Base-by-base conservation (phyloP, 441 rosid genomes). In the Biscutella laevigata region DNA sequence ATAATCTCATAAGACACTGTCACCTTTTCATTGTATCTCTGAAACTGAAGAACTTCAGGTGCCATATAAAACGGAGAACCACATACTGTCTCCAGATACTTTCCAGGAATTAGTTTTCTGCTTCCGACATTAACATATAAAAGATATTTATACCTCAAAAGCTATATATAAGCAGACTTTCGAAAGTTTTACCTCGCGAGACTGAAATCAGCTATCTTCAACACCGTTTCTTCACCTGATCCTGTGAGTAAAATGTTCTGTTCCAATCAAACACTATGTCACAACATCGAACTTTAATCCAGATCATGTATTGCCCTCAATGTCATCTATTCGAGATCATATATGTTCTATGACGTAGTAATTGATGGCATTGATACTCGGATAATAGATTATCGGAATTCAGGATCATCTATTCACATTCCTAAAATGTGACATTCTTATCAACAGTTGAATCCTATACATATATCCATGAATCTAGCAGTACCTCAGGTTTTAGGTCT, bases 31-130 rank as follows among this genome's bases (percentile, higher is more conserved):
- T 84, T 74, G 52, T 79, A 84, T 33, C 60, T 64, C 30, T 75
- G 82, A 64, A 82, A 85, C 59, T 74, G 79, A 57, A 85, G 85
- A 73, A 82, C 81, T 61, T 82, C 83, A 37, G 87, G 87, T 45
- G 89, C 87, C 89, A 82, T 80, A 62, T 80, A 82, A n/a, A 72
- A 61, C 2, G 85, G 83, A 50, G 94, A 66, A 4, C 87, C 87
- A 42, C 89, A 82, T 5, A 76, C 82, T 22, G 64, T 78, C 57
- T 76, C 77, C 1, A 64, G 74, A 67, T 70, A 65, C 43, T 63
- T 62, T 10, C 79, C 80, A 0, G 76, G 75, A 17, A 36, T 40
- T 29, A 81, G 36, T 14, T 43, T 69, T 47, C 87, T 82, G 67
- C 53, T 42, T 66, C 29, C 25, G 8, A 32, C 33, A 52, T 15